Base-by-base conservation (phyloP, 108 stramenopile species). In the Conticribra guillardii region DNA sequence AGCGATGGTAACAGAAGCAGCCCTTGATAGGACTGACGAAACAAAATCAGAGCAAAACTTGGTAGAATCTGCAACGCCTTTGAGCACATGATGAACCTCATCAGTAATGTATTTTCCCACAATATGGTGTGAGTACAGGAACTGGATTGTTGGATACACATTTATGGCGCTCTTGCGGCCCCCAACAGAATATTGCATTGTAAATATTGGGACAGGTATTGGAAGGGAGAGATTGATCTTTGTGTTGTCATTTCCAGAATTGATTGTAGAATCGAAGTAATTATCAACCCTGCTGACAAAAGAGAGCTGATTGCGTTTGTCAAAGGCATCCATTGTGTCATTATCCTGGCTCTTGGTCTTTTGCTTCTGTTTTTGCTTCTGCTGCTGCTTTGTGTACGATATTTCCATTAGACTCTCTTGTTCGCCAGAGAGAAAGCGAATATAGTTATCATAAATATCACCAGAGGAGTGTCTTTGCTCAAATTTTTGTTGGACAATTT, bases 331-430 rank as follows among this genome's bases (percentile, higher is more conserved):
- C 79, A 84, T 84, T 22, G 80, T 80, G 46, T 84, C 83, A 45
- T 71, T 80, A 64, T 84, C 83, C 52, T 81, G 80, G 33, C 74
- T 80, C 72, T 80, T 80, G 49, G 71, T 53, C 63, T 80, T 76
- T 60, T 84, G 83, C 50, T 84, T 84, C 53, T 84, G 83, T 68
- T 84, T 84, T 37, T 84, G 83, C 27, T 84, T 84, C 32, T 84
- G 83, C 50, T 84, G 83, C 65, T 84, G 83, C 67, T 84, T 84
- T 23, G 83, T 84, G 56, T 84, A 84, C 7, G 75, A 77, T 18
- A 84, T 80, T 64, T 84, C 83, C 83, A 76, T 81, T 44, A 81
- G 44, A 60, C 80, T 80, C 41, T 72, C 58, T 54, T 84, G 80
- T 32, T 81, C 83, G 0, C 83, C 83, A 46, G 83, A 80, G 17